phyloP scores from a whole-genome alignment of 2,329 filamentous ascomycete genomes.

The Cercospora brassicicola region DNA sequence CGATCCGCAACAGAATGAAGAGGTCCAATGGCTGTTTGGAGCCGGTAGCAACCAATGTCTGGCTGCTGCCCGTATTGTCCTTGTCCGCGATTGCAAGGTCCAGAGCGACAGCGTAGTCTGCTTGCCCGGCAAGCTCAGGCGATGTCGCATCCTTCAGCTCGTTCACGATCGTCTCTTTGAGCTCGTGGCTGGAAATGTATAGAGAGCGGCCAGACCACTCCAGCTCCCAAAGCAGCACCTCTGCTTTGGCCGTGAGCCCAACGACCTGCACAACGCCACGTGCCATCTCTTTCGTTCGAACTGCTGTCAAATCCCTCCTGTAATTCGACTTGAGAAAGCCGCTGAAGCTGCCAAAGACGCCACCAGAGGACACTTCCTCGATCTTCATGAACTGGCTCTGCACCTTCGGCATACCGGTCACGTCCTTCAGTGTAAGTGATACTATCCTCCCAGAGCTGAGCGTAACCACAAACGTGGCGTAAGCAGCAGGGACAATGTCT shows the following conservation, averaged over 20 bases:
- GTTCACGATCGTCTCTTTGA: slow-evolving; percentile 62
- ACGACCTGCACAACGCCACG: slow-evolving; percentile 84
- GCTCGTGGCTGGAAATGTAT: slow-evolving; percentile 69
- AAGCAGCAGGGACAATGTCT: slow-evolving; percentile 79
- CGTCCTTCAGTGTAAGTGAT: slow-evolving; percentile 81
- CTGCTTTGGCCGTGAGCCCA: slow-evolving; percentile 73
- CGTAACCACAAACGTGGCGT: slow-evolving; percentile 78
- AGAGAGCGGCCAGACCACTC: slow-evolving; percentile 84
- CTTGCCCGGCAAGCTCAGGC: slow-evolving; percentile 46
- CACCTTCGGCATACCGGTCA: slow-evolving; percentile 80
- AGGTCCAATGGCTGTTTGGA: slow-evolving; percentile 33
- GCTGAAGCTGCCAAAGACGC: slow-evolving; percentile 79
- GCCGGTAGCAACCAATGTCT: slow-evolving; percentile 30
- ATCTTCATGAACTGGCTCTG: slow-evolving; percentile 73
- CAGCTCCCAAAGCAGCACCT: slow-evolving; percentile 82
- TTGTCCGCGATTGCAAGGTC: slow-evolving; percentile 70
- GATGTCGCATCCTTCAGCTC: slow-evolving; percentile 59
- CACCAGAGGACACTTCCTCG: slow-evolving; percentile 57
- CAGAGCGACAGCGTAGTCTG: slow-evolving; percentile 52
- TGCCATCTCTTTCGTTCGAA: slow-evolving; percentile 69
- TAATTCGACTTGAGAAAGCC: slow-evolving; percentile 70
- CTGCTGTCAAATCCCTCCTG: slow-evolving; percentile 74
- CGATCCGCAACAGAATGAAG: slow-evolving; percentile 33
- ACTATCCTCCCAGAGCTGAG: slow-evolving; percentile 84
- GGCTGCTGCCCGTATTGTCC: slow-evolving; percentile 29